Conservation (phyloP, 805 yeast species). For the Metschnikowia arizonensis region DNA sequence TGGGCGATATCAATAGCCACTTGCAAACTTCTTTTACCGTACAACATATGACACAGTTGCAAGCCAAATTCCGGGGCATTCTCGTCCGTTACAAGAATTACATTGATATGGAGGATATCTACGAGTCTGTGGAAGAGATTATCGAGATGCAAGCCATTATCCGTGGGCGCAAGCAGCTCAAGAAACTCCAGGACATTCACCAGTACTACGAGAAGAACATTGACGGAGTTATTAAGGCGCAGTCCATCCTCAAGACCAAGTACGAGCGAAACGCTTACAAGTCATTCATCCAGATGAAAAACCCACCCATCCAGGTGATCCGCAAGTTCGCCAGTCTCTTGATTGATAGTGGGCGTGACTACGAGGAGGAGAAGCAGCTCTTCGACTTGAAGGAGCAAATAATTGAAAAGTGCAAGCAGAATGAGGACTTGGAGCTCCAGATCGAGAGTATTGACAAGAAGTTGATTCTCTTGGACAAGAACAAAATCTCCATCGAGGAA, state of each 20-base stretch:
- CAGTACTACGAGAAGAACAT: constrained; percentile 53
- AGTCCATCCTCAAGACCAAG: constrained; percentile 65
- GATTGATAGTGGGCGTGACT: constrained; percentile 68
- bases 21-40: constrained; percentile 12
- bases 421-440: constrained; percentile 67
- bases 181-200: constrained; percentile 20
- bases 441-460: constrained; percentile 76
- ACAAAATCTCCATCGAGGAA: constrained; percentile 75
- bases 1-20: constrained; percentile 18
- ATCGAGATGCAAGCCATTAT: constrained; percentile 50
- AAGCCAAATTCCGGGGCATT: constrained; percentile 61
- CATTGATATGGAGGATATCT: constrained; percentile 48
- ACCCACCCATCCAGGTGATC: constrained; percentile 77
- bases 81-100: constrained; percentile 55
- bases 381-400: constrained; percentile 66
- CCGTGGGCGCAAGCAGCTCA: constrained; percentile 48
- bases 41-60: constrained; percentile 39
- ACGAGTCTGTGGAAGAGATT: constrained; percentile 39
- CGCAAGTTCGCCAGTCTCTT: constrained; percentile 71
- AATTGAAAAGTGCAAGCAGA: constrained; percentile 61
- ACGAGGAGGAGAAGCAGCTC: constrained; percentile 67
- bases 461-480: constrained; percentile 70
- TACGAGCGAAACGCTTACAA: constrained; percentile 70
- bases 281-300: constrained; percentile 60
- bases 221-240: constrained; percentile 64